Conservation (phyloP, 2,329 filamentous ascomycete species). For the Talaromyces verruculosus region DNA sequence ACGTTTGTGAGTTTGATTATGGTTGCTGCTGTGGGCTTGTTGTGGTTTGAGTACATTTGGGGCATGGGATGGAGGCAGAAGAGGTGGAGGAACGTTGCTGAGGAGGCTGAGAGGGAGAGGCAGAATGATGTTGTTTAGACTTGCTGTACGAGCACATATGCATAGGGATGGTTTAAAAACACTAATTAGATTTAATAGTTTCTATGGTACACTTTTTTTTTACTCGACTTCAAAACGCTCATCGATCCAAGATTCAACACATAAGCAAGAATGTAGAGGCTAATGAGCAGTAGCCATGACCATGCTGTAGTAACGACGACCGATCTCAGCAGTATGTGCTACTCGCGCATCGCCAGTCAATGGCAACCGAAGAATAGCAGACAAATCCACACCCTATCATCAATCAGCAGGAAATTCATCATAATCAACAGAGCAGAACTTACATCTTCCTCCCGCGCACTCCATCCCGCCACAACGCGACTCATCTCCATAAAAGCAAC, state of each 20-base stretch:
- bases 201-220: slow-evolving; percentile 3
- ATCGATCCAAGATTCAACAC: not conserved
- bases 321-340: slow-evolving; percentile 68
- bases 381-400: slow-evolving; percentile 36
- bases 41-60: slow-evolving; percentile 29
- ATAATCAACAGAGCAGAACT: slow-evolving; percentile 29
- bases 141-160: not conserved
- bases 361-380: slow-evolving; percentile 43
- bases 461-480: slow-evolving; percentile 66
- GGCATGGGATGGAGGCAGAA: slow-evolving; percentile 32
- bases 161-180: not conserved
- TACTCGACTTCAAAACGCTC: not conserved
- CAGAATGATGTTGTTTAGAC: not conserved
- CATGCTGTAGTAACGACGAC: slow-evolving; percentile 66
- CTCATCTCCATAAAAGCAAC: slow-evolving; percentile 84
- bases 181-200: slow-evolving; percentile 5
- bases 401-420: slow-evolving; percentile 19
- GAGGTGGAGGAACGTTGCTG: slow-evolving; percentile 20
- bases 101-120: slow-evolving; percentile 10
- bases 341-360: slow-evolving; percentile 72
- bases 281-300: slow-evolving; percentile 56
- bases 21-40: slow-evolving; percentile 35
- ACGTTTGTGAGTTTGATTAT: slow-evolving; percentile 38
- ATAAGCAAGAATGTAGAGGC: slow-evolving; percentile 13
- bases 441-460: slow-evolving; percentile 62